Conservation (phyloP, 768 basidiomycete genomes). For the Auriscalpium vulgare region DNA sequence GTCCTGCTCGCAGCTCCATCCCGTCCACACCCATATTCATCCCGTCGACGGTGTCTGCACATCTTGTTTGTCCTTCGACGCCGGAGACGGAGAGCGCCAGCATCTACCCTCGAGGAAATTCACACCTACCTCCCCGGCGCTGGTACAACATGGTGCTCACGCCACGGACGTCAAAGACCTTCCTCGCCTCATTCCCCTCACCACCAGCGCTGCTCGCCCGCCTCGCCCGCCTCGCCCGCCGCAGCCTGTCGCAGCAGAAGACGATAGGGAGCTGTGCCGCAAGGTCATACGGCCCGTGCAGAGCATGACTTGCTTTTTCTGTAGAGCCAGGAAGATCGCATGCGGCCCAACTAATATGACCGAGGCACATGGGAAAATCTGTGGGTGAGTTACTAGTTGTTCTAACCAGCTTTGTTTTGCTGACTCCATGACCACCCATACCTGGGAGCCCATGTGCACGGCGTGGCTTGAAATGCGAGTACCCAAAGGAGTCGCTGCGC, state of each 20-base stretch:
- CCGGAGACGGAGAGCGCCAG: too few species aligned
- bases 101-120: not conserved
- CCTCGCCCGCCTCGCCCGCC: too few species aligned
- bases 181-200: not conserved
- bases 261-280: not conserved
- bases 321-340: constrained; percentile 29
- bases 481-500: constrained; percentile 8
- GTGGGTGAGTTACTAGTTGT: constrained; percentile 7
- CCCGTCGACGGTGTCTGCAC: too few species aligned
- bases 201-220: not conserved
- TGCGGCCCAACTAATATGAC: constrained; percentile 24
- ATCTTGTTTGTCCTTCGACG: too few species aligned
- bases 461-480: constrained; percentile 9
- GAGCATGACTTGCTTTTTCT: constrained; percentile 26
- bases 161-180: not conserved
- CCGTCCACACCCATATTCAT: too few species aligned
- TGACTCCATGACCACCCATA: not conserved
- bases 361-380: constrained; percentile 19
- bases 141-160: not conserved
- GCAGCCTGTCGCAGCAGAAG: not conserved
- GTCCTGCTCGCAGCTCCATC: too few species aligned
- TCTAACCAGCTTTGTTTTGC: too few species aligned
- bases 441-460: constrained; percentile 7
- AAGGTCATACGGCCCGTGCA: not conserved
- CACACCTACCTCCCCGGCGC: not conserved